Conservation (phyloP, 805 yeast species). For the Saturnispora bothae region DNA sequence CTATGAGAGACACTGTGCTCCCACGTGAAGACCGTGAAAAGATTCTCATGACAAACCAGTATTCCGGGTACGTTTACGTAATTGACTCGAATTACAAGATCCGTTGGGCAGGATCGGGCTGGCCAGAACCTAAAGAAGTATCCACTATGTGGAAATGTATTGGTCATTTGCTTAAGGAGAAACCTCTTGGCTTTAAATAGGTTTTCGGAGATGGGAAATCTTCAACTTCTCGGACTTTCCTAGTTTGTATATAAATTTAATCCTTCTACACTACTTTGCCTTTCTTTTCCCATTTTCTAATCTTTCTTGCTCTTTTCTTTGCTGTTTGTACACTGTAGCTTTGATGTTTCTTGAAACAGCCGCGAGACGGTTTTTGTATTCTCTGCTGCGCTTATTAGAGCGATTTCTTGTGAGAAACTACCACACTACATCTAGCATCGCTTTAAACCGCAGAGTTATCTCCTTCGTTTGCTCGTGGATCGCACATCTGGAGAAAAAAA, state of each 20-base stretch:
- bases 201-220: neutral
- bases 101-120: conserved; percentile 89
- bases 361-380: neutral
- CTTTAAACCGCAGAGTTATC: neutral
- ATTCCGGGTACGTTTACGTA: conserved; percentile 74
- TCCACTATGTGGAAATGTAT: conserved; percentile 57
- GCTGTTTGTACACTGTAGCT: no score
- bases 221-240: neutral
- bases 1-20: conserved; percentile 46
- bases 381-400: neutral
- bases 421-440: conserved; percentile 2
- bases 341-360: neutral
- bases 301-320: no score
- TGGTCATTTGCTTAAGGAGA: conserved; percentile 45
- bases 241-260: neutral
- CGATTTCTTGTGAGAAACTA: neutral
- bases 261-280: neutral
- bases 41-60: conserved; percentile 59
- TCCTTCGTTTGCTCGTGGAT: conserved; percentile 1
- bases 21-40: conserved; percentile 46
- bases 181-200: conserved; percentile 8
- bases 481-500: neutral
- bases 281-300: no score
- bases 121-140: conserved; percentile 57
- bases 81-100: conserved; percentile 66